Base-by-base conservation (phyloP, 352 stramenopile genomes). In the Phytophthora fragariae region DNA sequence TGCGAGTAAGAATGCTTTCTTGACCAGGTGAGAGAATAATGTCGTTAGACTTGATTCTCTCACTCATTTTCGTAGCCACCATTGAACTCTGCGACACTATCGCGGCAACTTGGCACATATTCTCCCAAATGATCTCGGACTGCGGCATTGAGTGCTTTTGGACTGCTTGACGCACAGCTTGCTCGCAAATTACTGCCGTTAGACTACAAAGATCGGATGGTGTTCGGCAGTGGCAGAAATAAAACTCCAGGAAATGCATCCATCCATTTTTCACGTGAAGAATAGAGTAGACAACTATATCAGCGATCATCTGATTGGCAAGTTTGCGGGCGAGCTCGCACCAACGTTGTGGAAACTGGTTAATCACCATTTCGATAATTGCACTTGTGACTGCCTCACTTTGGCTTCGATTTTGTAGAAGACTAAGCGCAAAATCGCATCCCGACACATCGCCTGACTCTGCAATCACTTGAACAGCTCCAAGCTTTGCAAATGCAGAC, bases 191-290 rank as follows among this genome's bases (percentile, higher is more conserved):
- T 1, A 80, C 47, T 8, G 72, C 69, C 21, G 68, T 72, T 39
- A 92, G 54, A 27, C 53, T 76, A 44, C 77, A 86, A 37, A 93
- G 67, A 39, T 90, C 74, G 9, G 77, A 80, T 15, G 85, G 74
- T 21, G 73, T 63, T 17, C 71, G 65, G 14, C 71, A 84, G 27
- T 91, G 74, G 46, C 71, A 88, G 62, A 93, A 96, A 71, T 90
- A 91, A 68, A 92, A 84, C 59, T 96, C 89, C 35, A 94, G 63
- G 29, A 94, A 84, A 67, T 94, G 81, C 68, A 94, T 84, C 90
- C 90, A 96, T 1, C 90, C 90, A 41, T 92, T 93, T 50, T 80
- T 85, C 31, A 94, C 88, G 35, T 89, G 68, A 17, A 94, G 64
- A 6, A 94, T 74, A 55, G 81, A 91, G 67, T 95, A 93, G 15